phyloP scores from a whole-genome alignment of 768 basidiomycete species.

The Lentinula detonsa region DNA sequence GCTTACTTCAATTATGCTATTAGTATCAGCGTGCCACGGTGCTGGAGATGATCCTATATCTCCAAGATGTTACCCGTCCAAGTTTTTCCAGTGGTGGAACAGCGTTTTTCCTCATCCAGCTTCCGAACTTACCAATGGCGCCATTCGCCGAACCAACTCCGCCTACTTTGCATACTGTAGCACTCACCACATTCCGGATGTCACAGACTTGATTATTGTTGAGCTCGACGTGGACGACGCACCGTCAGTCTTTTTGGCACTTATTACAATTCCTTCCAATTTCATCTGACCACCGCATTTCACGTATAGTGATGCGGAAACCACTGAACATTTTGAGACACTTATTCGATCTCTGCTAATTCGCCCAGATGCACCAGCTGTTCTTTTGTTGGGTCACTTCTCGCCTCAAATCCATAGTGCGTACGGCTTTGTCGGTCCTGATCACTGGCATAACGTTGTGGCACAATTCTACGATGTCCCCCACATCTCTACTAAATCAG shows the following conservation, averaged over 20 bases:
- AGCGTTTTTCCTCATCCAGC: slow-evolving; percentile 96
- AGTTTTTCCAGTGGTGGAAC: slow-evolving; percentile 98
- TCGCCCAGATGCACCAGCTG: slow-evolving; percentile 86
- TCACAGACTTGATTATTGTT: slow-evolving; percentile 89
- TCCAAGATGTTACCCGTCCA: slow-evolving; percentile 83
- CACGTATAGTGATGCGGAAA: slow-evolving; percentile 53
- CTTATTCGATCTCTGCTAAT: slow-evolving; percentile 89
- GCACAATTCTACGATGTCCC: slow-evolving; percentile 98
- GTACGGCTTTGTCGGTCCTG: slow-evolving; percentile 85
- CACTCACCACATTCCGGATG: slow-evolving; percentile 88
- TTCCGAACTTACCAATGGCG: slow-evolving; percentile 96
- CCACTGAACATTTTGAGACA: slow-evolving; percentile 84
- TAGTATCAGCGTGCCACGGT: slow-evolving; percentile 92
- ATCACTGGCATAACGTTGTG: slow-evolving; percentile 83
- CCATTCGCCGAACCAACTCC: slow-evolving; percentile 86
- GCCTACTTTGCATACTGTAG: slow-evolving; percentile 95
- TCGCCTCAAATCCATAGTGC: slow-evolving; percentile 74
- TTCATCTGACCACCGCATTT: neutral
- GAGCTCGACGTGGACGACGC: slow-evolving; percentile 92
- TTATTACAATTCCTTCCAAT: neutral
- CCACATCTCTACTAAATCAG: slow-evolving; percentile 81
- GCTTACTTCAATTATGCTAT: slow-evolving; percentile 9
- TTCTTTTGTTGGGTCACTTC: slow-evolving; percentile 94
- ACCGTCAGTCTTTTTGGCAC: slow-evolving; percentile 46
- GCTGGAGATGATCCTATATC: slow-evolving; percentile 88